Evolutionary conservation across 192 early-diverging fungal species (phyloP).

Genomic region (Mortierella claussenii): DNA sequence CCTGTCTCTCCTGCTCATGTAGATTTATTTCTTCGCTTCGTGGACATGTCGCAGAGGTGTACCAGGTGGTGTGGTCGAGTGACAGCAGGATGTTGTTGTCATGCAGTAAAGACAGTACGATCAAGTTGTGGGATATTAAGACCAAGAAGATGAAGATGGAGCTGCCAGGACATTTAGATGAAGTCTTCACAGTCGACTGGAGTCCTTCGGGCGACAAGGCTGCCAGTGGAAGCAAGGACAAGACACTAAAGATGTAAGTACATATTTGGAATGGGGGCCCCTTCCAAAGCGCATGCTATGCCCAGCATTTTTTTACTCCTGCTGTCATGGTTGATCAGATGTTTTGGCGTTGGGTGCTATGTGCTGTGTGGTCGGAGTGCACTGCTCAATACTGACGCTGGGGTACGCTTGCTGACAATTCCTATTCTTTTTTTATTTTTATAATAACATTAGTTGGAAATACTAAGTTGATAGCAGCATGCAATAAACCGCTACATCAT

Average conservation of each 20-base stretch:
- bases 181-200: slow-evolving; percentile 96
- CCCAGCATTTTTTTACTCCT: too few relatives aligned
- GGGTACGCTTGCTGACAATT: neutral
- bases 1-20: neutral
- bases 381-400: too few relatives aligned
- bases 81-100: slow-evolving; percentile 94
- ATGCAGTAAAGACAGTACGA: slow-evolving; percentile 89
- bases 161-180: slow-evolving; percentile 96
- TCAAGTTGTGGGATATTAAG: slow-evolving; percentile 95
- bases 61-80: slow-evolving; percentile 94
- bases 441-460: neutral
- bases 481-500: too few relatives aligned
- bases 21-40: slow-evolving; percentile 88
- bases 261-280: too few relatives aligned
- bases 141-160: slow-evolving; percentile 92
- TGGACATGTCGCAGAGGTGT: slow-evolving; percentile 96
- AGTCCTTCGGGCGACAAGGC: slow-evolving; percentile 91
- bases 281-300: too few relatives aligned
- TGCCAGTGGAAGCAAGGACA: slow-evolving; percentile 94
- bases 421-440: neutral
- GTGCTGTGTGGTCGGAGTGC: neutral
- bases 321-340: too few relatives aligned
- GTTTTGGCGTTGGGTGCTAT: neutral
- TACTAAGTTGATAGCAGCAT: too few relatives aligned
- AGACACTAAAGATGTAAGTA: slow-evolving; percentile 86